phyloP scores from a whole-genome alignment of 257 asterid genomes.

The Sherardia arvensis region DNA sequence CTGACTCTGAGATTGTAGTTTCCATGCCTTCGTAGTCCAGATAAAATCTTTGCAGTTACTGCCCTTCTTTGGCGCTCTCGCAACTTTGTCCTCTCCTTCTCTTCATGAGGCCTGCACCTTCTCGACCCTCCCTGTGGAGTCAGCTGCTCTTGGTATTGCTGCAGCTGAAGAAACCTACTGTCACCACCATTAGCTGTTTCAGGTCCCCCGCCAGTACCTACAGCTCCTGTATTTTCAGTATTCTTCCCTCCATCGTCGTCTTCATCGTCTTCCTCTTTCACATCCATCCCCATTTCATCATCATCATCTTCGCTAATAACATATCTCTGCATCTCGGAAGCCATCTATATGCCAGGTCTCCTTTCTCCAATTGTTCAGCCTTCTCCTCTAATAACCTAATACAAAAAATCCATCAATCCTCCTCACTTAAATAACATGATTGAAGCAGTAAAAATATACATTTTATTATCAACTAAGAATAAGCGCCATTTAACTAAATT shows the following conservation, averaged over 20 bases:
- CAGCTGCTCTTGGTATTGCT: constrained; percentile 65
- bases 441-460: not conserved
- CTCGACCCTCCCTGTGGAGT: constrained; percentile 68
- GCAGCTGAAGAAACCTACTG: constrained; percentile 46
- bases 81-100: constrained; percentile 94
- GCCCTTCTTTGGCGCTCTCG: constrained; percentile 97
- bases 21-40: constrained; percentile 95
- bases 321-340: constrained; percentile 67
- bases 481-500: not conserved
- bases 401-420: not conserved
- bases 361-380: constrained; percentile 12
- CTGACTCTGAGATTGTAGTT: constrained; percentile 96
- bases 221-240: constrained; percentile 28
- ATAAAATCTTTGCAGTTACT: constrained; percentile 90
- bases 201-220: constrained; percentile 49
- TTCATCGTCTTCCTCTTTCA: constrained; percentile 82
- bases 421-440: not conserved
- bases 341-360: constrained; percentile 28
- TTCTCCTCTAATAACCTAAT: constrained; percentile 17
- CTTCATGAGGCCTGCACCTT: constrained; percentile 93
- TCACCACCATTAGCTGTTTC: constrained; percentile 38
- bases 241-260: constrained; percentile 65
- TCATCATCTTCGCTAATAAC: constrained; percentile 77
- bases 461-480: not conserved
- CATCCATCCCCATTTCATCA: constrained; percentile 91